These are phyloP conservation scores for Orbilia blumenaviensis DNA, from an alignment of 2,329 filamentous ascomycete species.

Conservation along the genomic window DNA sequence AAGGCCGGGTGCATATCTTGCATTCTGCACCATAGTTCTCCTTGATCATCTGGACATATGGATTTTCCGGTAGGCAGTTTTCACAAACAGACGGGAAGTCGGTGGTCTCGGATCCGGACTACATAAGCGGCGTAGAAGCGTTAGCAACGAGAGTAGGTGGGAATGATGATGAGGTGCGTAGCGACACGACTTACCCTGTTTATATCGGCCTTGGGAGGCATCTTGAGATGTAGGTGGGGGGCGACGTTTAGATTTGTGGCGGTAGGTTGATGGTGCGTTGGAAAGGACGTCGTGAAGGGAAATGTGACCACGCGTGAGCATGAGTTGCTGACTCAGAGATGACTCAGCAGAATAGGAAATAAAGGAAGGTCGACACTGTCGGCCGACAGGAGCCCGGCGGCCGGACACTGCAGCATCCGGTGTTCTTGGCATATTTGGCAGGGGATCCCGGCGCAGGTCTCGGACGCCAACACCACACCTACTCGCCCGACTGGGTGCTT, in stretches of 20 bases:
- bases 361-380: no score
- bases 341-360: background rate
- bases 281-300: constrained; percentile 19
- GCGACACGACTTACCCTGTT: constrained; percentile 51
- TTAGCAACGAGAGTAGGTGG: constrained; percentile 88
- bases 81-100: constrained; percentile 90
- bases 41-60: constrained; percentile 98
- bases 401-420: background rate
- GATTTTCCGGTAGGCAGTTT: constrained; percentile 92
- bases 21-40: constrained; percentile 77
- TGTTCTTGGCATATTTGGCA: background rate
- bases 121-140: constrained; percentile 56
- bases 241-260: background rate
- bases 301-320: no score
- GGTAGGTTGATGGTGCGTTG: constrained; percentile 20
- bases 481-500: constrained; percentile 49
- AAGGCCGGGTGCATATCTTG: constrained; percentile 86
- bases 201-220: constrained; percentile 57
- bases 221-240: constrained; percentile 14
- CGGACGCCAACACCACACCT: background rate
- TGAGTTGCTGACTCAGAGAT: constrained; percentile 5
- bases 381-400: constrained; percentile 24
- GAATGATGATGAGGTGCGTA: constrained; percentile 62
- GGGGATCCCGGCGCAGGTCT: background rate
- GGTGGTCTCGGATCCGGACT: constrained; percentile 94